These are phyloP conservation scores for Penicillium parvum DNA, from an alignment of 495 filamentous ascomycete genomes.

Conservation along the genomic window DNA sequence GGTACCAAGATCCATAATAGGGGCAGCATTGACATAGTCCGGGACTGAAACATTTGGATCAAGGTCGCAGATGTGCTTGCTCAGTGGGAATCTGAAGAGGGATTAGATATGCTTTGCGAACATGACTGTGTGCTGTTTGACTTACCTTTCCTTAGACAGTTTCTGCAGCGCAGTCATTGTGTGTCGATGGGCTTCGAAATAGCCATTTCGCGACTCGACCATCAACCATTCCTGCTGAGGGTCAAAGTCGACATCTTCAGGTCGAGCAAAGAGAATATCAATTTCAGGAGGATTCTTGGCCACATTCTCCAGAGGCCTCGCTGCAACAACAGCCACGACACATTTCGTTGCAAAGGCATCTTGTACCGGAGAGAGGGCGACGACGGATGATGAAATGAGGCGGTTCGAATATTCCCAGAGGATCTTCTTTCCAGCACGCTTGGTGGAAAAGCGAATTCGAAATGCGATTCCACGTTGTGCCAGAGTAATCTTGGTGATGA, in stretches of 20 bases:
- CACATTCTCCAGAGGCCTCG: slow-evolving; percentile 58
- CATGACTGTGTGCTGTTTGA: slow-evolving; percentile 6
- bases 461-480: slow-evolving; percentile 58
- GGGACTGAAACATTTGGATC: slow-evolving; percentile 45
- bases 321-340: slow-evolving; percentile 68
- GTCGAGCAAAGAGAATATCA: slow-evolving; percentile 66
- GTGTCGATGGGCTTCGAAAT: slow-evolving; percentile 71
- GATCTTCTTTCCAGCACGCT: slow-evolving; percentile 62
- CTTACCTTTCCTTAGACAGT: slow-evolving; percentile 54
- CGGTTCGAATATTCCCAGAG: slow-evolving; percentile 74
- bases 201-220: slow-evolving; percentile 67
- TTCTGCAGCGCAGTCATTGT: slow-evolving; percentile 70
- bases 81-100: slow-evolving; percentile 53
- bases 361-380: slow-evolving; percentile 61
- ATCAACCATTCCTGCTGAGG: slow-evolving; percentile 68
- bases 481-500: slow-evolving; percentile 59
- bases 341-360: slow-evolving; percentile 65
- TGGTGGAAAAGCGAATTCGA: slow-evolving; percentile 67
- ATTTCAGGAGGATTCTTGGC: slow-evolving; percentile 65
- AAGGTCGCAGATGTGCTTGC: slow-evolving; percentile 55
- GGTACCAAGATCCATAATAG: slow-evolving; percentile 44
- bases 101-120: slow-evolving; percentile 13
- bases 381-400: slow-evolving; percentile 61
- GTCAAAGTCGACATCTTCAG: slow-evolving; percentile 62
- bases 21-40: slow-evolving; percentile 43